Evolutionary conservation across 2,329 filamentous ascomycete genomes (phyloP).

Genomic region (Claviceps quebecensis): DNA sequence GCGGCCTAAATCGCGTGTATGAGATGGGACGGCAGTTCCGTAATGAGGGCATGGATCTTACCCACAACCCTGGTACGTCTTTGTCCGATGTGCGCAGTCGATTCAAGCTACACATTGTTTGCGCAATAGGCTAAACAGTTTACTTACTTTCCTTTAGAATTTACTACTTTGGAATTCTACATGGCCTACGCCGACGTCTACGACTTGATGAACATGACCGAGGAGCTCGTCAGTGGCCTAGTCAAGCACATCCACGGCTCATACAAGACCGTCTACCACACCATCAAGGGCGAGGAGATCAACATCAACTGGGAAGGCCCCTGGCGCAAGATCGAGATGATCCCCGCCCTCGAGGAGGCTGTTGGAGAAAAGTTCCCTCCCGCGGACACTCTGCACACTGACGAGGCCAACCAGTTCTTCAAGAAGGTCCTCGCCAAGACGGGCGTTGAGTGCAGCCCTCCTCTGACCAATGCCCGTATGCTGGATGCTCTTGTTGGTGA

Average conservation of each 20-base stretch:
- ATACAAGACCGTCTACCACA: slow-evolving; percentile 76
- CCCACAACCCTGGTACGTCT: slow-evolving; percentile 58
- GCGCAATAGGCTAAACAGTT: neutral
- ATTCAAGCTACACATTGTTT: neutral
- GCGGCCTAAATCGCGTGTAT: slow-evolving; percentile 87
- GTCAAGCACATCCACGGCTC: slow-evolving; percentile 81
- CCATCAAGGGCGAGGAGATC: slow-evolving; percentile 71
- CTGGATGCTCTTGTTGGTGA: slow-evolving; percentile 89
- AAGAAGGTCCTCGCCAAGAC: slow-evolving; percentile 73
- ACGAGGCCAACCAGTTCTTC: slow-evolving; percentile 81
- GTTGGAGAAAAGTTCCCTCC: slow-evolving; percentile 90
- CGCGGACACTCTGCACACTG: slow-evolving; percentile 75
- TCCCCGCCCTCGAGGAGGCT: slow-evolving; percentile 66
- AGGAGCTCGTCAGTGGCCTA: slow-evolving; percentile 80
- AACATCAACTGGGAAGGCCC: slow-evolving; percentile 93
- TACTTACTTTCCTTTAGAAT: slow-evolving; percentile 48
- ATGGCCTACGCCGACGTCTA: slow-evolving; percentile 85
- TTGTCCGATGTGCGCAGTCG: neutral
- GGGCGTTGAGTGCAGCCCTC: slow-evolving; percentile 78
- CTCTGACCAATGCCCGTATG: slow-evolving; percentile 88
- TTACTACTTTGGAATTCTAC: slow-evolving; percentile 97
- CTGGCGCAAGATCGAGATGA: slow-evolving; percentile 93
- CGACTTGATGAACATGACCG: slow-evolving; percentile 68
- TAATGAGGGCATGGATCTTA: slow-evolving; percentile 61
- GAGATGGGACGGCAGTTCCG: slow-evolving; percentile 92